Percentiles rank a stretch among this genome's conserved stretches.
These are phyloP conservation scores for Chlorophyllum brunneum DNA, from an alignment of 768 basidiomycete genomes.

Conservation along the genomic window DNA sequence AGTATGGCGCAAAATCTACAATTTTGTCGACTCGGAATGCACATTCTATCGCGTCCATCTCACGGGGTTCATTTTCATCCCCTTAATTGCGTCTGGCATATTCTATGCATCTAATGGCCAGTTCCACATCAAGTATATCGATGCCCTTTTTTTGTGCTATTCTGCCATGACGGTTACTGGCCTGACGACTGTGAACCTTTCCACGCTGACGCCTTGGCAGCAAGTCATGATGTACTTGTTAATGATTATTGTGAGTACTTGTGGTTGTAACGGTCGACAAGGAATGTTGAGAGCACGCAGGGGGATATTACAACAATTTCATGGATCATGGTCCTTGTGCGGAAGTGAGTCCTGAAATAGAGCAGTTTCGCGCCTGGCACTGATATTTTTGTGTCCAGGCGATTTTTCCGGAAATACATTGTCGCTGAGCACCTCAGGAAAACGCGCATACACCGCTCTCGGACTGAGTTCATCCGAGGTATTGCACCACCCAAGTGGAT, in stretches of 20 bases:
- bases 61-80: conserved; percentile 47
- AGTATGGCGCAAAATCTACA: not conserved
- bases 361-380: not conserved
- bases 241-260: conserved; percentile 41
- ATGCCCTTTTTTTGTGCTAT: conserved; percentile 59
- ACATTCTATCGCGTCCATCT: conserved; percentile 57
- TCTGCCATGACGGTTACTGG: conserved; percentile 53
- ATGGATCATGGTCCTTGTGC: conserved; percentile 65
- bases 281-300: conserved; percentile 18
- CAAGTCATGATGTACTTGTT: conserved; percentile 49
- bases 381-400: conserved; percentile 22
- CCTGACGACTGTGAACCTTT: conserved; percentile 44
- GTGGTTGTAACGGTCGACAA: not conserved
- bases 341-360: conserved; percentile 35
- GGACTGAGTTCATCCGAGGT: conserved; percentile 25
- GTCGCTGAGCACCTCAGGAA: conserved; percentile 18
- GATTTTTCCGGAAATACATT: conserved; percentile 43
- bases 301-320: conserved; percentile 50
- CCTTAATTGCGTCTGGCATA: conserved; percentile 57
- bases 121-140: conserved; percentile 45
- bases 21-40: not conserved
- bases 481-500: conserved; percentile 28
- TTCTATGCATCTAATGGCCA: conserved; percentile 64
- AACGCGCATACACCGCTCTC: conserved; percentile 20
- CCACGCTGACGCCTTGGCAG: conserved; percentile 44